These are phyloP conservation scores for Lenwebbia sp. DNA, from an alignment of 345 rosid species.

Conservation along the genomic window DNA sequence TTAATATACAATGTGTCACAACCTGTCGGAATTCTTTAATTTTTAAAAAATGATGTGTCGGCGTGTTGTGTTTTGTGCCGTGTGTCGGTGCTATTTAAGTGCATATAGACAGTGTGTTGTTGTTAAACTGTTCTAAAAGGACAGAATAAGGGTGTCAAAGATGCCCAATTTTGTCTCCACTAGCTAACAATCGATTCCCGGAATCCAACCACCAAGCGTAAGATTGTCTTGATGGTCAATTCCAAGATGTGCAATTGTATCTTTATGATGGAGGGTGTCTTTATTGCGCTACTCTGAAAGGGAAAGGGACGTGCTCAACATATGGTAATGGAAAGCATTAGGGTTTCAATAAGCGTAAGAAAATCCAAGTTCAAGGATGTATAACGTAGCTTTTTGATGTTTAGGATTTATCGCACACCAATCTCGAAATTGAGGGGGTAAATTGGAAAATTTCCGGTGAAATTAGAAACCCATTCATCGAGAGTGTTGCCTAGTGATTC, in stretches of 20 bases:
- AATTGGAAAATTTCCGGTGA: not conserved
- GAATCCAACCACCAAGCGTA: not conserved
- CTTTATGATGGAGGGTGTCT: not conserved
- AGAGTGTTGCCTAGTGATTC: not conserved
- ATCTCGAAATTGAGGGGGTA: not conserved
- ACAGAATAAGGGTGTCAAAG: not conserved
- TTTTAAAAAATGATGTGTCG: too few relatives aligned
- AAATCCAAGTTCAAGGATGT: not conserved
- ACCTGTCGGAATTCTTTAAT: too few relatives aligned
- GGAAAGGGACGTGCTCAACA: not conserved
- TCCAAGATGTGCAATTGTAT: not conserved
- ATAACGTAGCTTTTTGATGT: not conserved
- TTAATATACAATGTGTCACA: too few relatives aligned
- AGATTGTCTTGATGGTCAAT: not conserved
- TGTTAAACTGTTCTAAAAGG: not conserved
- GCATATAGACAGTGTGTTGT: too few relatives aligned
- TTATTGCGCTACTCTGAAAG: not conserved
- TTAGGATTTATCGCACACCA: not conserved
- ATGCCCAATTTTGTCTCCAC: not conserved
- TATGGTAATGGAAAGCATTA: not conserved
- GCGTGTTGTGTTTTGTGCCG: too few relatives aligned
- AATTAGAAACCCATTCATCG: not conserved
- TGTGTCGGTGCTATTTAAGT: too few relatives aligned
- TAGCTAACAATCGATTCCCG: not conserved
- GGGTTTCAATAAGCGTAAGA: not conserved